Base-by-base conservation (phyloP, 495 filamentous ascomycete species). In the Rhypophila decipiens region DNA sequence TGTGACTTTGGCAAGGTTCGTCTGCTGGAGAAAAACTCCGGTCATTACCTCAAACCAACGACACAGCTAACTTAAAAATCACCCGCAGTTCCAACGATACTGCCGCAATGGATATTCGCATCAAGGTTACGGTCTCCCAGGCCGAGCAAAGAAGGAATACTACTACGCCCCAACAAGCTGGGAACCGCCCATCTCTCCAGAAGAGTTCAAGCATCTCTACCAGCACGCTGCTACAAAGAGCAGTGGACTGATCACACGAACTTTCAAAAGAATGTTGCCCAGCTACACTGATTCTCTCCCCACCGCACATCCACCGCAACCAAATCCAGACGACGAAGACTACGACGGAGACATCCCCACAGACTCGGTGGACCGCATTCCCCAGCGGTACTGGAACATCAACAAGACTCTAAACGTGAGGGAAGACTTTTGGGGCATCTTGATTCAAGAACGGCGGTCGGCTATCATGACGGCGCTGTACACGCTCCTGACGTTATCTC, bases 361-460 rank as follows among this genome's bases (percentile, higher is more conserved):
- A n/a, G 40, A 43, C 24, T 10, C 40, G 3, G 24, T 43, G 7
- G 21, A 43, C 24, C 8, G 40, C 9, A 43, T 43, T 27, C 40
- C 40, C 11, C 40, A 43, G 31, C 40, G 40, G 7, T 27, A 27
- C 5, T 43, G 40, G 40, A 43, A 43, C 22, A 27, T 43, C 40
- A 27, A 43, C 15, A 43, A 33, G 15, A 20, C 10, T 18, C 7
- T 15, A n/a, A 24, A 24, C 15, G 15, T 13, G 5, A 21, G 40
- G 20, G 40, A 43, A 24, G 22, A 43, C 40, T 43, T 43, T 18
- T 43, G 40, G 40, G 40, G 40, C 13, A 21, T 43, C 22, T 43
- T 27, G 7, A 24, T 43, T 7, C 40, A 24, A 15, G 40, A 43
- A 19, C 17, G 40, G 22, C 40, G 40, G 21, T 43, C 40, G 11